Evolutionary conservation across 179 eudicot genomes (phyloP).

Genomic region (Nepenthes alata): DNA sequence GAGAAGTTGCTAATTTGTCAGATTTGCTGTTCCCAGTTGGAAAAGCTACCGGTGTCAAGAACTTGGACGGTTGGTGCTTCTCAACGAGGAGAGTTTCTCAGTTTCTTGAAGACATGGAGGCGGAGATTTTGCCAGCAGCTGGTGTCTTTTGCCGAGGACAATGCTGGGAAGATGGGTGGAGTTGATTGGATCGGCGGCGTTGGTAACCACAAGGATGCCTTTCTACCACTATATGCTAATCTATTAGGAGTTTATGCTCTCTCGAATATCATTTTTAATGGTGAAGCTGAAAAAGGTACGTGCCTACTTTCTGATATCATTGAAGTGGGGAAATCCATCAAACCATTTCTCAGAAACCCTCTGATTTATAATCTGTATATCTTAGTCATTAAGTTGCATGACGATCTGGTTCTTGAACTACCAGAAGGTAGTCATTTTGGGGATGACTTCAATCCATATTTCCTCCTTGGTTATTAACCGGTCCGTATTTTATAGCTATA

Average conservation of each 20-base stretch:
- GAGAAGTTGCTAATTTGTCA: slow-evolving; percentile 83
- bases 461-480: slow-evolving; percentile 23
- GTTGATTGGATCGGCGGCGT: slow-evolving; percentile 77
- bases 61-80: slow-evolving; percentile 13
- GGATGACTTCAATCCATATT: slow-evolving; percentile 81
- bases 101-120: slow-evolving; percentile 43
- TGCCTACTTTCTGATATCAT: slow-evolving; percentile 30
- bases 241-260: slow-evolving; percentile 60
- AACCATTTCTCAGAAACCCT: slow-evolving; percentile 69
- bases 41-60: slow-evolving; percentile 34
- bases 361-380: slow-evolving; percentile 45
- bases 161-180: slow-evolving; percentile 26
- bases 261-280: slow-evolving; percentile 37
- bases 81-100: slow-evolving; percentile 14
- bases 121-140: slow-evolving; percentile 41
- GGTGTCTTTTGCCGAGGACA: slow-evolving; percentile 33
- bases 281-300: slow-evolving; percentile 21
- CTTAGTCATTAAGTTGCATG: slow-evolving; percentile 36
- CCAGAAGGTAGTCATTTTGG: slow-evolving; percentile 26
- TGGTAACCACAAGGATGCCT: slow-evolving; percentile 91
- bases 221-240: slow-evolving; percentile 76
- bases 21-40: slow-evolving; percentile 67
- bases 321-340: slow-evolving; percentile 42
- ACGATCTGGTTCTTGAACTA: slow-evolving; percentile 13
- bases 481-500: too few relatives aligned